Conservation (phyloP, 1,139 yeast species). For the Blastobotrys niveus region DNA sequence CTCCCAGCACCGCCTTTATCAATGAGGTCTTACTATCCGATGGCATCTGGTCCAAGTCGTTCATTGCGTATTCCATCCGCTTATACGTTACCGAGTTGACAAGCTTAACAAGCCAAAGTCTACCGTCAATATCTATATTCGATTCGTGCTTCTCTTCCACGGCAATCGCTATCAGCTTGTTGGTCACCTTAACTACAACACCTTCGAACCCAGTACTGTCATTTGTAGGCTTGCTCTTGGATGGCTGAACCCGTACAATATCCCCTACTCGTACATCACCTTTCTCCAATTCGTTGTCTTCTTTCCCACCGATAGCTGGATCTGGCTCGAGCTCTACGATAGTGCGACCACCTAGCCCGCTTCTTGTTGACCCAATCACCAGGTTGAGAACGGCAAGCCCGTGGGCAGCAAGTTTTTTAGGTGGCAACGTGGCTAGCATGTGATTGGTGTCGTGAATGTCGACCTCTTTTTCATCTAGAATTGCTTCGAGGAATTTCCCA, state of each 20-base stretch:
- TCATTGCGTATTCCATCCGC: slow-evolving; percentile 78
- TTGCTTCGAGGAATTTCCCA: slow-evolving; percentile 19
- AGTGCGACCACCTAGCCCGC: slow-evolving; percentile 78
- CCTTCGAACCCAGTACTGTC: slow-evolving; percentile 48
- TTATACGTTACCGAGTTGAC: slow-evolving; percentile 43
- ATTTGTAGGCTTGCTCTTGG: slow-evolving; percentile 20
- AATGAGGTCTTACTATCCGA: slow-evolving; percentile 8
- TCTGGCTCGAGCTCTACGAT: slow-evolving; percentile 63
- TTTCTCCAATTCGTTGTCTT: slow-evolving; percentile 39
- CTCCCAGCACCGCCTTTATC: slow-evolving; percentile 11
- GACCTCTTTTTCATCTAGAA: slow-evolving; percentile 23
- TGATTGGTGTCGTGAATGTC: slow-evolving; percentile 33
- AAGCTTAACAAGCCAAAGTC: slow-evolving; percentile 38
- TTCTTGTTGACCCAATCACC: slow-evolving; percentile 51
- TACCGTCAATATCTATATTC: slow-evolving; percentile 31
- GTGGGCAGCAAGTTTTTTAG: slow-evolving; percentile 57
- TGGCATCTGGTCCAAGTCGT: slow-evolving; percentile 32
- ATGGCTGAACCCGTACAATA: slow-evolving; percentile 39
- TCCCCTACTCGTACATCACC: slow-evolving; percentile 75
- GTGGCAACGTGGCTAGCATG: slow-evolving; percentile 40
- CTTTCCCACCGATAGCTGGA: slow-evolving; percentile 42
- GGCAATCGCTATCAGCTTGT: slow-evolving; percentile 49
- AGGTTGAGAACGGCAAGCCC: slow-evolving; percentile 77
- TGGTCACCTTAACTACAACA: slow-evolving; percentile 50
- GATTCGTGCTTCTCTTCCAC: slow-evolving; percentile 48